A percentile compares a stretch with the other conserved stretches of the same genome.
These are phyloP conservation scores for Didymella glomerata DNA, from an alignment of 2,329 filamentous ascomycete genomes.

Conservation along the genomic window DNA sequence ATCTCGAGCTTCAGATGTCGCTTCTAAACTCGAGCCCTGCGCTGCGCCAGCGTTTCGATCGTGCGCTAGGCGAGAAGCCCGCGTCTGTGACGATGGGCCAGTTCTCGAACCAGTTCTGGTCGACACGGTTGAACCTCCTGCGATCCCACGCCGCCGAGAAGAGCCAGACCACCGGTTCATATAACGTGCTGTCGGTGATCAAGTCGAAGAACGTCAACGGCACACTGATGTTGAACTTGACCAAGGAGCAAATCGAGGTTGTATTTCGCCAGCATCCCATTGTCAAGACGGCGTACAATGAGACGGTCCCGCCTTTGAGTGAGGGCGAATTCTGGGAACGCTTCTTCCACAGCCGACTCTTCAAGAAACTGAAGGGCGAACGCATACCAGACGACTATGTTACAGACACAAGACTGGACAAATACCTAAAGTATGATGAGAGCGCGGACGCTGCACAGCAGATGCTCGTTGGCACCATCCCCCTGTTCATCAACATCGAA, in stretches of 20 bases:
- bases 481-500: constrained; percentile 89
- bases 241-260: constrained; percentile 88
- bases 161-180: constrained; percentile 84
- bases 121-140: constrained; percentile 82
- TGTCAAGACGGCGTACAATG: constrained; percentile 89
- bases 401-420: constrained; percentile 81
- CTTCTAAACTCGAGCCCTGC: constrained; percentile 81
- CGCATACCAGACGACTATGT: constrained; percentile 80
- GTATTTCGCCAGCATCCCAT: constrained; percentile 94
- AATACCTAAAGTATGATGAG: constrained; percentile 80
- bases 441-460: constrained; percentile 56
- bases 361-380: constrained; percentile 91
- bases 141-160: constrained; percentile 90
- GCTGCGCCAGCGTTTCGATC: constrained; percentile 85
- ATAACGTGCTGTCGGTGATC: constrained; percentile 91
- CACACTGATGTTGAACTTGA: constrained; percentile 78
- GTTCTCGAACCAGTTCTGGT: constrained; percentile 95
- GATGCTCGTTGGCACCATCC: constrained; percentile 70
- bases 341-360: constrained; percentile 90
- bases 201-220: constrained; percentile 80
- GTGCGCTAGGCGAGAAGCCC: constrained; percentile 82
- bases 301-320: constrained; percentile 79
- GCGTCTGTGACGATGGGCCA: constrained; percentile 80
- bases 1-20: constrained; percentile 86
- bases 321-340: constrained; percentile 90